phyloP scores from a whole-genome alignment of 2,329 filamentous ascomycete species.

The Myrmaecium sp. region DNA sequence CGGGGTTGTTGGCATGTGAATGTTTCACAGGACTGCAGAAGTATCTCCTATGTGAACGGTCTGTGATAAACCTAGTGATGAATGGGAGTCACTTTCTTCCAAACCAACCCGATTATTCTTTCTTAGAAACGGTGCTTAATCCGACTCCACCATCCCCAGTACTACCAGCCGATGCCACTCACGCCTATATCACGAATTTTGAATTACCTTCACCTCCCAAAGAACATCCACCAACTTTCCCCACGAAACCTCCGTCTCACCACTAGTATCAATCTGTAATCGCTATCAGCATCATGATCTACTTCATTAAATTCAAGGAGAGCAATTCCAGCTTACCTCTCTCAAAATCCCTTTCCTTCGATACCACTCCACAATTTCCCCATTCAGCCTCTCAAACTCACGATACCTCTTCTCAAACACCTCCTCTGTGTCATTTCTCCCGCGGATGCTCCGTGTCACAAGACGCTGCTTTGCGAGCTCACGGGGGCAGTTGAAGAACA shows the following conservation, averaged over 20 bases:
- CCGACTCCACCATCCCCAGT: too few relatives aligned
- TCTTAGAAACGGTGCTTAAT: too few relatives aligned
- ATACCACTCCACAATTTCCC: constrained; percentile 1
- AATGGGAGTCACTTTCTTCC: too few relatives aligned
- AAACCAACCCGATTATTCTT: too few relatives aligned
- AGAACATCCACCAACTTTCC: too few relatives aligned
- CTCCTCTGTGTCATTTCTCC: constrained; percentile 1
- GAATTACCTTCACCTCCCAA: too few relatives aligned
- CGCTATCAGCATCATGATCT: not conserved
- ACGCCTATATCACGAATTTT: too few relatives aligned
- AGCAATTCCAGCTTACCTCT: not conserved
- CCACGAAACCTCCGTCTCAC: constrained; percentile 2
- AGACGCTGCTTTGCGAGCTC: not conserved
- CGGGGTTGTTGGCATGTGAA: too few relatives aligned
- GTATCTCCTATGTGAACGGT: too few relatives aligned
- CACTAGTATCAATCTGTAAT: constrained; percentile 1
- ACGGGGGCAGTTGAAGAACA: not conserved
- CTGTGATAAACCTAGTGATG: too few relatives aligned
- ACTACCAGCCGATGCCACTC: too few relatives aligned
- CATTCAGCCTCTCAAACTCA: not conserved
- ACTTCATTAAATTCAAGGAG: not conserved
- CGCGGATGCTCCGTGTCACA: not conserved
- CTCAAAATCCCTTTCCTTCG: not conserved
- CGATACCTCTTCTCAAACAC: constrained; percentile 2
- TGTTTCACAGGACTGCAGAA: too few relatives aligned